Base-by-base conservation (phyloP, 2,329 filamentous ascomycete genomes). In the Cytospora mali region DNA sequence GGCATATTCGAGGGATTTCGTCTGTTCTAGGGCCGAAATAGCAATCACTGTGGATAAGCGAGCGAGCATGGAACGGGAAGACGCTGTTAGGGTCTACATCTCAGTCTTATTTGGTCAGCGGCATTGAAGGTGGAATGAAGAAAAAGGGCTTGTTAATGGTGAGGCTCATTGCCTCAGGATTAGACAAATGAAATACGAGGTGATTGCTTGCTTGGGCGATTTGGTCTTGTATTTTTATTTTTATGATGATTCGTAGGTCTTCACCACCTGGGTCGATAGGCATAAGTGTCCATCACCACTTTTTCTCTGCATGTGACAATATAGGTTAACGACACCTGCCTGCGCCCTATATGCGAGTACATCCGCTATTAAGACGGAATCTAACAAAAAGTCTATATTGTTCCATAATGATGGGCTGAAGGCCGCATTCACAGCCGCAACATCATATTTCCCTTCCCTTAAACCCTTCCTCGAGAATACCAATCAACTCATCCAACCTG, bases 391-490 rank as follows among this genome's bases (percentile, higher is more conserved):
- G 18, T 42, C 18, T 21, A 10, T 9, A 18, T 2, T 10, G 9
- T 21, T 18, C 6, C 0, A 21, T 6, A 23, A 13, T 10, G n/a
- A 23, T 18, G 3, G 13, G 10, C 21, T n/a, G n/a, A 23, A 13
- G n/a, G n/a, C n/a, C n/a, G 23, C n/a, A 46, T n/a, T 23, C n/a
- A 23, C 23, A 2, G 13, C 13, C 7, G 11, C 11, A 13, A 29
- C 23, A 11, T 62, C 50, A 58, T 10, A 73, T 67, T 33, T 74
- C 69, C 52, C 76, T 73, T 5, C 88, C 88, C 57, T 83, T 80
- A 71, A 94, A 94, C 0, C 93, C 93, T 1, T 82, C 76, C 66
- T 96, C 92, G 28, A 97, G 77, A 9, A 96, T 81, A 11, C 79
- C 81, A 58, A 95, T 85, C 67, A 97, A 75, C 64, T 96, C 91